Evolutionary conservation across 345 rosid genomes (phyloP), one percentile per base, ranked within the genome.

Genomic region (Mangifera indica): DNA sequence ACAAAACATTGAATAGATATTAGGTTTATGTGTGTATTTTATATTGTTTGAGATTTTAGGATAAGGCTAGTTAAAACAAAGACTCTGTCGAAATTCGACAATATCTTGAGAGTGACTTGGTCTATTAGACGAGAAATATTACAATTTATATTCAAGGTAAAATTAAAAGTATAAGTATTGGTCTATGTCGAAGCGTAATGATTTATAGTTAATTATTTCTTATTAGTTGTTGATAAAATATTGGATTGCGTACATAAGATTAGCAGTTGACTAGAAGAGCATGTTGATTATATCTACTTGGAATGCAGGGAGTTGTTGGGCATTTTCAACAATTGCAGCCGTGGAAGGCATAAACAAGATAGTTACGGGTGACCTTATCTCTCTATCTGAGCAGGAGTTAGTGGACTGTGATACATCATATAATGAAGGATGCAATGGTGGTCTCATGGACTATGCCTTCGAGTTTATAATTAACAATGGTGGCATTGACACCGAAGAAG

Each of bases 231-330:
- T 15, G 6, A 49, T 18, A 13, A 49, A 49, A 49, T 49, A 15
- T 49, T 37, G 6, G 53, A 49, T 49, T 49, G 15, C n/a, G 53
- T 49, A 14, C 15, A 37, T 6, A 37, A 37, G 42, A 37, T 37
- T 6, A 49, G 53, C 53, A 3, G n/a, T 49, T 49, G 53, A 12
- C 18, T 49, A 15, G 15, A 18, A 4, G 20, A 69, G 17, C 9
- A 42, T 40, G 46, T 25, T 70, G 55, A 71, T 14, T 8, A 8
- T 66, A 57, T 37, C 18, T 42, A 12, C 37, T 72, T 56, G 20
- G 24, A 76, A 77, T 65, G 61, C 57, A 91, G 99, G 99, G 89
- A 89, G 97, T 67, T 95, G 99, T 86, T 95, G 99, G 99, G 99
- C 99, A 0, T 95, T 95, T 73, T 89, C 99, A 32, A 78, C 98